Conservation (phyloP, 2,329 filamentous ascomycete genomes). For the Eutypa lata region DNA sequence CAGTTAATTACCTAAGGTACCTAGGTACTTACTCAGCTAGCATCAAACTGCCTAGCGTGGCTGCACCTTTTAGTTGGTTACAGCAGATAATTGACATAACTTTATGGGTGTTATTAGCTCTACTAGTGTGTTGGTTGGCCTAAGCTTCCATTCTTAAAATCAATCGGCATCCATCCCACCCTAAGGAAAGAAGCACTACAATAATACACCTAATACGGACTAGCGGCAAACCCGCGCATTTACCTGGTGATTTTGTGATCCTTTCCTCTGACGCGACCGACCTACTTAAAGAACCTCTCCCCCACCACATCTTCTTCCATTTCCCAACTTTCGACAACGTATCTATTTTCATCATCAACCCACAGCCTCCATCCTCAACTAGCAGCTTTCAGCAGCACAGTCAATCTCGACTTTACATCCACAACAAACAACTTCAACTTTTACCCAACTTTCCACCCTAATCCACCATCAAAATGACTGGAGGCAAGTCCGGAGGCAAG, state of each 20-base stretch:
- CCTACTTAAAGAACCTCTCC: conserved; percentile 31
- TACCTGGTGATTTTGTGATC: conserved; percentile 24
- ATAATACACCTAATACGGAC: conserved; percentile 19
- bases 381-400: conserved; percentile 17
- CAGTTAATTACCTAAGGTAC: background rate
- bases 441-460: conserved; percentile 22
- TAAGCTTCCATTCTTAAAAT: background rate
- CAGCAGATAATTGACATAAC: too few relatives aligned
- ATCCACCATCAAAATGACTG: conserved; percentile 86
- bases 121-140: background rate
- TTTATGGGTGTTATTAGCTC: too few relatives aligned
- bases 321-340: conserved; percentile 13
- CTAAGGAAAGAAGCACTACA: conserved; percentile 7
- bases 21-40: background rate
- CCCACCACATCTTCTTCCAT: conserved; percentile 36
- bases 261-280: conserved; percentile 24
- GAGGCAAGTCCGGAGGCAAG: conserved; percentile 99
- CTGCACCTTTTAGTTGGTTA: too few relatives aligned
- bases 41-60: too few relatives aligned
- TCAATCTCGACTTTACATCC: conserved; percentile 11
- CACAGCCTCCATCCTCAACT: conserved; percentile 17
- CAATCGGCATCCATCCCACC: too few relatives aligned
- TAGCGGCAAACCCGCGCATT: conserved; percentile 19
- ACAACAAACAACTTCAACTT: conserved; percentile 7
- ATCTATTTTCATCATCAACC: conserved; percentile 23